phyloP scores from a whole-genome alignment of 2,329 filamentous ascomycete genomes.

The Colletotrichum scovillei region DNA sequence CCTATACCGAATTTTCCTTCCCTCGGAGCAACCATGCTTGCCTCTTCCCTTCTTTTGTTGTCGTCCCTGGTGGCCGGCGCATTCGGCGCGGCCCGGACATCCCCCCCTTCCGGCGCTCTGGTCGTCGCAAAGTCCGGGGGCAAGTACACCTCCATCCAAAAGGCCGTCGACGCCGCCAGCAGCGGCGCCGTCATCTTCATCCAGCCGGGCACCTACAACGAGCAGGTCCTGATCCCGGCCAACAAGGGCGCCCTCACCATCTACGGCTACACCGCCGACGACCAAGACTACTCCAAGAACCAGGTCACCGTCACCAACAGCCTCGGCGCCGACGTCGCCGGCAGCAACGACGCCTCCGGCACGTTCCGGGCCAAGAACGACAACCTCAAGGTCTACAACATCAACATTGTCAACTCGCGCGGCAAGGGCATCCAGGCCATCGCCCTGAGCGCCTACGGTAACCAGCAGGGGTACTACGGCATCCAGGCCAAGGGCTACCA shows the following conservation, averaged over 20 bases:
- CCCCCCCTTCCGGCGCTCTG: conserved; percentile 44
- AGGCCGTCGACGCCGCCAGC: conserved; percentile 68
- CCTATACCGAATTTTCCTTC: background rate
- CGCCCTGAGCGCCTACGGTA: conserved; percentile 59
- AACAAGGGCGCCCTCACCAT: conserved; percentile 73
- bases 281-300: conserved; percentile 57
- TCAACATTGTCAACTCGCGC: conserved; percentile 63
- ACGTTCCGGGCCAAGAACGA: conserved; percentile 45
- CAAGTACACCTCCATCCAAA: conserved; percentile 49
- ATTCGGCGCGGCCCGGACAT: conserved; percentile 42
- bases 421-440: conserved; percentile 63
- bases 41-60: conserved; percentile 31
- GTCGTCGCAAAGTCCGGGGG: conserved; percentile 44
- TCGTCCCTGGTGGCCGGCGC: conserved; percentile 32
- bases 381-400: conserved; percentile 67
- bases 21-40: conserved; percentile 13
- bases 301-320: conserved; percentile 57
- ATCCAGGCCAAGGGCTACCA: conserved; percentile 64
- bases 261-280: conserved; percentile 54
- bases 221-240: conserved; percentile 59
- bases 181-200: conserved; percentile 54
- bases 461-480: conserved; percentile 58
- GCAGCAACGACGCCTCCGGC: conserved; percentile 56
- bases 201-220: conserved; percentile 45
- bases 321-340: conserved; percentile 51